phyloP scores from a whole-genome alignment of 73 alveolate genomes.

The Effrenium voratum region DNA sequence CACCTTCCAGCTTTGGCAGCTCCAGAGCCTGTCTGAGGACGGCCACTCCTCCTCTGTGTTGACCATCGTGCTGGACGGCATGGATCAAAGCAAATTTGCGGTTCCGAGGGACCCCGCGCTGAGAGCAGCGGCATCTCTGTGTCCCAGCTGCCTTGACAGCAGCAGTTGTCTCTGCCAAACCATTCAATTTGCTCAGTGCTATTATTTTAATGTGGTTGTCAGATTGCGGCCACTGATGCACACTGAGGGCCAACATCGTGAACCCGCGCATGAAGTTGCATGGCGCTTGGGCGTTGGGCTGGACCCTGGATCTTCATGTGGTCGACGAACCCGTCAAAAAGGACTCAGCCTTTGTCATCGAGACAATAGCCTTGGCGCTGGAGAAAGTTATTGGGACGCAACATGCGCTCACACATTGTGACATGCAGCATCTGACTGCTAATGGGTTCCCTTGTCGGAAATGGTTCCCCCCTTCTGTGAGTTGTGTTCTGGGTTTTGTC shows the following conservation, averaged over 20 bases:
- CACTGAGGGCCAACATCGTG: neutral
- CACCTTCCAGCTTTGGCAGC: neutral
- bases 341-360: neutral
- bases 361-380: neutral
- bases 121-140: neutral
- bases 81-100: conserved; percentile 49
- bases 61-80: neutral
- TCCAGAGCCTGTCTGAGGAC: neutral
- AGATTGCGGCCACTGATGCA: too few species aligned
- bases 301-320: neutral
- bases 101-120: neutral
- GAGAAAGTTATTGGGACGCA: too few species aligned
- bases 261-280: conserved; percentile 29
- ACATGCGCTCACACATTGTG: too few species aligned
- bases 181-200: neutral
- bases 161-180: neutral
- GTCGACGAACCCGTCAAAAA: conserved; percentile 18
- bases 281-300: conserved; percentile 31
- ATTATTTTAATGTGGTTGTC: neutral
- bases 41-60: neutral
- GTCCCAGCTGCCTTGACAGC: neutral
- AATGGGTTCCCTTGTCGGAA: too few species aligned
- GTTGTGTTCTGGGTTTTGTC: too few species aligned
- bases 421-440: too few species aligned
- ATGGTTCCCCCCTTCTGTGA: too few species aligned